Percentiles rank a stretch among this genome's conserved stretches.
Evolutionary conservation across 2,329 filamentous ascomycete species (phyloP).

Genomic region (Pseudopithomyces maydicus): DNA sequence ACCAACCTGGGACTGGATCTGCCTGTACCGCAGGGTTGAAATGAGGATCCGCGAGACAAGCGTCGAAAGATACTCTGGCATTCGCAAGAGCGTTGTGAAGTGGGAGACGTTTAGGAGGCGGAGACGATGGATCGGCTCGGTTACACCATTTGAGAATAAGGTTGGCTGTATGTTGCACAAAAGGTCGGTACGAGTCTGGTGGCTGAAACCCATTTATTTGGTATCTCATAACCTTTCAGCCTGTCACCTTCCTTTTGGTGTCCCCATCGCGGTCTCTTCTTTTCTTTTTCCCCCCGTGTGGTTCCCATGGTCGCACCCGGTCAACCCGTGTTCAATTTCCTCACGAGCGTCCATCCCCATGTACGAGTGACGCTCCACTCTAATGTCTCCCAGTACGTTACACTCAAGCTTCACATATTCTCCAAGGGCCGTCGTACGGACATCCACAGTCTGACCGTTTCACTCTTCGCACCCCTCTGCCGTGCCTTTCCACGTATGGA

Average conservation of each 20-base stretch:
- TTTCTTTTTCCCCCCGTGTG: background rate
- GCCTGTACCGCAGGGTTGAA: background rate
- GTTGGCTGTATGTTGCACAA: constrained; percentile 7
- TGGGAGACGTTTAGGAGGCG: constrained; percentile 2
- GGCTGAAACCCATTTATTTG: constrained; percentile 7
- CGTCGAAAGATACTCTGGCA: background rate
- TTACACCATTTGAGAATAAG: constrained; percentile 9
- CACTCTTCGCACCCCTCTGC: background rate
- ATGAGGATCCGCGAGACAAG: background rate
- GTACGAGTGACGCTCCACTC: background rate
- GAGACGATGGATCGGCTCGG: constrained; percentile 6
- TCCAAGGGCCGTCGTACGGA: background rate
- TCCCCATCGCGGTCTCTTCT: background rate
- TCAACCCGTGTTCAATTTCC: background rate
- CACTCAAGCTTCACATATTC: background rate
- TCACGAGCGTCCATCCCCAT: background rate
- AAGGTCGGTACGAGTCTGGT: constrained; percentile 8
- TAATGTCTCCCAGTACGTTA: background rate
- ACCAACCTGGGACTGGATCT: background rate
- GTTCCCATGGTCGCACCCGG: background rate
- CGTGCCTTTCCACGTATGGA: background rate
- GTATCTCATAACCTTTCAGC: background rate
- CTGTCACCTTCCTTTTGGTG: background rate
- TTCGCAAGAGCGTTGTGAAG: background rate
- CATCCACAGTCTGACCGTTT: background rate